Evolutionary conservation across 2,329 filamentous ascomycete genomes (phyloP), one percentile per base, ranked within the genome.

Genomic region (Phaeophleospora eucalypticola): DNA sequence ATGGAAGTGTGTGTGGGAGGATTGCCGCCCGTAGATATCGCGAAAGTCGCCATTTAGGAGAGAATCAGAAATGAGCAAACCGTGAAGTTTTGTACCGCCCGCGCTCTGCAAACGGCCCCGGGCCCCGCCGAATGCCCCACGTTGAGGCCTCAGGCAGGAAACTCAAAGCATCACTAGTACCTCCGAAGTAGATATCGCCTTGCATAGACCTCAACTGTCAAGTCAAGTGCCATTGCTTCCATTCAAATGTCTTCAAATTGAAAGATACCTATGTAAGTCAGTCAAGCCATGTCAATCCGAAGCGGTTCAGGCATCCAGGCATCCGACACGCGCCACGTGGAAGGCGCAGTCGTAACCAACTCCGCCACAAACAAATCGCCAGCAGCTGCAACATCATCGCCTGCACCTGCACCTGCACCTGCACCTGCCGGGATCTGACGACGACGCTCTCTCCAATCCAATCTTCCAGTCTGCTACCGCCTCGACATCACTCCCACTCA

Each of bases 61-160:
- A 19, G 19, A 35, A 16, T 14, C 6, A 35, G 14, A 19, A 37
- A 4, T 16, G 36, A 16, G 12, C 15, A 19, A 16, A 19, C n/a
- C 6, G 36, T 19, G 36, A 35, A 35, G 33, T 32, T 35, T 15
- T 35, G n/a, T 35, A 16, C 33, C 17, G 4, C 17, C 33, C 14
- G 33, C 33, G 14, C n/a, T 35, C 17, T 16, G 14, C 33, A 37
- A 37, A 18, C 7, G 36, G 24, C 24, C 12, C 24, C 12, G 24
- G n/a, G n/a, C n/a, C 24, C 24, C 18, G 36, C 15, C 15, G 36
- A 8, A 16, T 8, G 14, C 36, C 43, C 17, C 35, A 19, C 17
- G 29, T 41, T 41, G 14, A 18, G 21, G 40, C 27, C 46, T 48
- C 14, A 48, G 35, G 36, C 40, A 38, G 14, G 15, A 43, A 42